These are phyloP conservation scores for Cyberlindnera mississippiensis DNA, from an alignment of 805 yeast genomes.

Conservation along the genomic window DNA sequence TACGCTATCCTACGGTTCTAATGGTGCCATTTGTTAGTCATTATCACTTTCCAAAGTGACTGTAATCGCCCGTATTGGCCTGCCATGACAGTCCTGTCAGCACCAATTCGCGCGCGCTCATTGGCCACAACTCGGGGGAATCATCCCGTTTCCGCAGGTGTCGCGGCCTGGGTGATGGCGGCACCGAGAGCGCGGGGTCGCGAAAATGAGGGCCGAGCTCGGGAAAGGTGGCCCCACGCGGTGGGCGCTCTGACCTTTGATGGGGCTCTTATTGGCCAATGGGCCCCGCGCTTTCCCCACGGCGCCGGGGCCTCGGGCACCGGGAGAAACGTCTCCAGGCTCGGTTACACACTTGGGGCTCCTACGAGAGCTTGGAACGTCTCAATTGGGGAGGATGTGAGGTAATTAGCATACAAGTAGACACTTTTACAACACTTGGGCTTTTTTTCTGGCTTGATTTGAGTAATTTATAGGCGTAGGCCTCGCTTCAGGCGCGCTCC, in stretches of 20 bases:
- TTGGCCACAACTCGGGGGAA: slow-evolving; percentile 6
- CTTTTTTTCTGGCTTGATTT: too few species aligned
- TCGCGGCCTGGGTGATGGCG: not conserved
- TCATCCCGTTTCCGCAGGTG: slow-evolving; percentile 11
- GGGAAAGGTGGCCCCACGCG: slow-evolving; percentile 13
- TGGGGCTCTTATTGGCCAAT: slow-evolving; percentile 2
- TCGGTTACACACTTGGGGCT: too few species aligned
- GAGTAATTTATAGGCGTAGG: too few species aligned
- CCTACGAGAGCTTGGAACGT: too few species aligned
- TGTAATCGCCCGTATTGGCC: not conserved
- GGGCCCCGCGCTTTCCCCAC: not conserved
- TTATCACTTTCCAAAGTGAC: not conserved
- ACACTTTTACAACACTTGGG: too few species aligned
- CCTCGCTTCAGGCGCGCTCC: too few species aligned
- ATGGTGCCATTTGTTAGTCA: not conserved
- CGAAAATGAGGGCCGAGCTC: slow-evolving; percentile 9
- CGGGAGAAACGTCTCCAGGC: too few species aligned
- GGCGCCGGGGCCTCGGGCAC: slow-evolving; percentile 2
- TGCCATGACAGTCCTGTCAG: not conserved
- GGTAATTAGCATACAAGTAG: too few species aligned
- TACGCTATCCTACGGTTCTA: too few species aligned
- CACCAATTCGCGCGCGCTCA: slow-evolving; percentile 4
- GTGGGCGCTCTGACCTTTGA: slow-evolving; percentile 3
- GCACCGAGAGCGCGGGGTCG: slow-evolving; percentile 9
- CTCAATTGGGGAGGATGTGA: too few species aligned